A percentile compares a stretch with the other conserved stretches of the same genome.
phyloP scores from a whole-genome alignment of 1,139 yeast species.

The Suhomyces anneliseae region DNA sequence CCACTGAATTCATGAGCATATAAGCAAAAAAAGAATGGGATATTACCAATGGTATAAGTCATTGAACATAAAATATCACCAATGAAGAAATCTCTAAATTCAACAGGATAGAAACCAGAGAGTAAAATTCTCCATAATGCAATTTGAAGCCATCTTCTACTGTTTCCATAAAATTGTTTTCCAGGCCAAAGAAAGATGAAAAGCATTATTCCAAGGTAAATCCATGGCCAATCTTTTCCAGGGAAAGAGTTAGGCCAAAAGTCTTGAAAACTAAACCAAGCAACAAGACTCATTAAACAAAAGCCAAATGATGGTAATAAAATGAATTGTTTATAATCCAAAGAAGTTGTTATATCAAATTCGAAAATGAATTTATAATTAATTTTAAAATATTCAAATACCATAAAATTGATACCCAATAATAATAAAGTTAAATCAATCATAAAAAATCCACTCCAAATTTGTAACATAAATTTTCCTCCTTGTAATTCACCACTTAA shows the following conservation, averaged over 20 bases:
- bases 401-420: slow-evolving; percentile 66
- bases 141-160: slow-evolving; percentile 73
- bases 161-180: slow-evolving; percentile 48
- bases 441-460: slow-evolving; percentile 90
- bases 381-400: slow-evolving; percentile 74
- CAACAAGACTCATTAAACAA: slow-evolving; percentile 56
- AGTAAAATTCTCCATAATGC: slow-evolving; percentile 71
- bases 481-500: slow-evolving; percentile 44
- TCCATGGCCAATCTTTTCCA: slow-evolving; percentile 80
- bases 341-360: slow-evolving; percentile 68
- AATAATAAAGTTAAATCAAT: slow-evolving; percentile 58
- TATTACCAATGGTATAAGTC: slow-evolving; percentile 83
- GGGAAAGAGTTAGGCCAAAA: slow-evolving; percentile 63
- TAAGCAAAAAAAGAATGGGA: slow-evolving; percentile 82
- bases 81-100: slow-evolving; percentile 86
- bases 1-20: slow-evolving; percentile 67
- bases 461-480: slow-evolving; percentile 65
- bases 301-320: slow-evolving; percentile 62
- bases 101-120: slow-evolving; percentile 92
- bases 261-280: slow-evolving; percentile 74
- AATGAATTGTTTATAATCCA: slow-evolving; percentile 65
- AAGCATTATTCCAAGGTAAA: slow-evolving; percentile 59
- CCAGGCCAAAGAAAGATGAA: slow-evolving; percentile 65
- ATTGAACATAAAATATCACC: slow-evolving; percentile 90
- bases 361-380: slow-evolving; percentile 93